Evolutionary conservation across 225 moss, liverwort and hornwort genomes (phyloP).

Genomic region (Ulota crispa): DNA sequence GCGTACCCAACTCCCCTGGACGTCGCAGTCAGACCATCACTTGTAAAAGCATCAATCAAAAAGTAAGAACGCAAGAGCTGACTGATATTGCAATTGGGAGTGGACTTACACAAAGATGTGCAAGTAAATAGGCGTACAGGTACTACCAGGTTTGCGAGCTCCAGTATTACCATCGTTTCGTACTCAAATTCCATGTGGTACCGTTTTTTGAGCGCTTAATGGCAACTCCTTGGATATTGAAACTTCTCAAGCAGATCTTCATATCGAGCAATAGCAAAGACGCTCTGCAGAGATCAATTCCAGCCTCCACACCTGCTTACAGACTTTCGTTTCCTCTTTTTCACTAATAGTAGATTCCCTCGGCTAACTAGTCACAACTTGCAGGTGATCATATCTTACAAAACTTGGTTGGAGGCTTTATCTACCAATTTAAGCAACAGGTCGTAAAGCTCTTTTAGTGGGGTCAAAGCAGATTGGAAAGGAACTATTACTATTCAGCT

Average conservation of each 20-base stretch:
- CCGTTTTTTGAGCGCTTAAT: neutral
- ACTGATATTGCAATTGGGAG: constrained; percentile 10
- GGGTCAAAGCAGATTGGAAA: constrained; percentile 2
- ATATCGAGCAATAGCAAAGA: constrained; percentile 1
- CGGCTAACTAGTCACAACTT: constrained; percentile 14
- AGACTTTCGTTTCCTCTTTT: constrained; percentile 14
- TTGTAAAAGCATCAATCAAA: constrained; percentile 24
- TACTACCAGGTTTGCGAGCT: constrained; percentile 16
- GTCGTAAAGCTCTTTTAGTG: neutral
- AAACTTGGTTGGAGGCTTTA: constrained; percentile 4
- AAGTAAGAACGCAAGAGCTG: constrained; percentile 22
- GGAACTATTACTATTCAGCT: constrained; percentile 38
- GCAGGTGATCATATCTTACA: constrained; percentile 9
- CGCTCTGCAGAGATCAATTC: neutral
- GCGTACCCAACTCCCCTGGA: constrained; percentile 38
- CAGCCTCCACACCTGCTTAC: neutral
- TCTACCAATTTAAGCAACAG: constrained; percentile 9
- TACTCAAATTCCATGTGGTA: constrained; percentile 1
- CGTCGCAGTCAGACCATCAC: constrained; percentile 25
- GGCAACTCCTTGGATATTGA: neutral
- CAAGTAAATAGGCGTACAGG: constrained; percentile 18
- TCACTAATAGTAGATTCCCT: neutral
- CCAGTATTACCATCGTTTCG: constrained; percentile 8
- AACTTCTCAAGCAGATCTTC: constrained; percentile 20
- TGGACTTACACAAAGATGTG: neutral